Base-by-base conservation (phyloP, 208 protist genomes). In the Trypanosoma brucei region DNA sequence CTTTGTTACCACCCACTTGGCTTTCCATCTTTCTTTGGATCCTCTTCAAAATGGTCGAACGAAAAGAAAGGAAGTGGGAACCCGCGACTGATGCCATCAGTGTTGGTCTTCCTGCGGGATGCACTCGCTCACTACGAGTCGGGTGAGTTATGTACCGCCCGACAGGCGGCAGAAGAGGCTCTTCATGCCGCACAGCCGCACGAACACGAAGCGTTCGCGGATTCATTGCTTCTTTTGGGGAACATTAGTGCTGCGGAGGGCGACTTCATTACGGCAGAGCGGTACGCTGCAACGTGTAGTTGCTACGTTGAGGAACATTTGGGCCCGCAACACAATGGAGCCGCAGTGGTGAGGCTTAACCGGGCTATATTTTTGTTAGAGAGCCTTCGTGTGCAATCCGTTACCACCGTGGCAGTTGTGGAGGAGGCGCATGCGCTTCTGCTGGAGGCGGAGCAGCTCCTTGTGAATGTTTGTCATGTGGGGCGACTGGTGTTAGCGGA, bases 301-400 rank as follows among this genome's bases (percentile, higher is more conserved):
- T 74, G 81, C 3, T 91, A 84, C 56, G 71, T 81, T 53, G 51
- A 67, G 42, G 81, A 91, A 52, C 75, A 76, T 48, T 58, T 86
- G 9, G 45, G 45, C 1, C 52, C 59, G 22, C 22, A 55, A n/a
- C 63, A 80, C 40, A 68, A 56, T 13, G 51, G 75, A 39, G 76
- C 74, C 0, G 72, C 55, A 6, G 59, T 83, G 2, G 53, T 59
- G 3, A 84, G 81, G 63, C 13, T 72, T 7, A 91, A 85, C 67
- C 49, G 79, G 3, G 80, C 74, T 13, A 59, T 86, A 34, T 63
- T 86, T 7, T 66, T 68, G n/a, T 58, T 90, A 0, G 80, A 86
- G 51, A 61, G 65, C 22, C 52, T 57, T 49, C 64, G 64, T n/a
- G 49, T 74, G 39, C 58, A 46, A 13, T 14, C 55, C 22, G 31